Evolutionary conservation across 345 rosid species (phyloP), one percentile per base, ranked within the genome.

Genomic region (Lagerstroemia speciosa): DNA sequence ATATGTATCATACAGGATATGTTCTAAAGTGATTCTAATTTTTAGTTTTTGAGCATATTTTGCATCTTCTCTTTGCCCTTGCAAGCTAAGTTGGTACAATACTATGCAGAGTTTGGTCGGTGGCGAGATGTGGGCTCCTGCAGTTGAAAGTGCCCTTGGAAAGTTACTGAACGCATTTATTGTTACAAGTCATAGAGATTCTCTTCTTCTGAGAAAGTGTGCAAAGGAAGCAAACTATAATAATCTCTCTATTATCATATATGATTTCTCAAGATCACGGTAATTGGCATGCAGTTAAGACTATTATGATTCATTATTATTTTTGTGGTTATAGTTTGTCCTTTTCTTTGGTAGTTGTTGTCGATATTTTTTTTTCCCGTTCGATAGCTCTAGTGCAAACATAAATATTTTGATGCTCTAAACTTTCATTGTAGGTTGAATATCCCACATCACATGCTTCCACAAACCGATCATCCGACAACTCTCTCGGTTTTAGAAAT

Each of bases 191-290:
- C 97, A 92, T 72, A 82, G 74, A 72, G 99, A 94, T 80, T 80
- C 83, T 12, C 85, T 78, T 76, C 71, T 75, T 72, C 84, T 94
- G 60, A 83, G 90, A 83, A 63, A 76, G 71, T 94, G 96, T 78
- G 99, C 90, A 1, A 81, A 72, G 34, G 93, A 89, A 68, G 91
- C 88, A 53, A 76, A 75, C 57, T 94, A 94, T 76, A 65, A 72
- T 74, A 64, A 81, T 77, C 85, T 94, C 77, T 92, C 73, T 67
- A 88, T 94, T 73, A 71, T 86, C 67, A 89, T 94, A 68, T 92
- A 89, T 75, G 94, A 89, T 74, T 94, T 91, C 81, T 81, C 91
- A 55, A 83, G 95, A 80, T 89, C 91, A 71, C 89, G 93, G 97
- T 94, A 77, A 61, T 66, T 67, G 30, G 48, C 38, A 70, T 31